Evolutionary conservation across 2,329 filamentous ascomycete genomes (phyloP), one percentile per base, ranked within the genome.

Genomic region (Cryoendolithus antarcticus): DNA sequence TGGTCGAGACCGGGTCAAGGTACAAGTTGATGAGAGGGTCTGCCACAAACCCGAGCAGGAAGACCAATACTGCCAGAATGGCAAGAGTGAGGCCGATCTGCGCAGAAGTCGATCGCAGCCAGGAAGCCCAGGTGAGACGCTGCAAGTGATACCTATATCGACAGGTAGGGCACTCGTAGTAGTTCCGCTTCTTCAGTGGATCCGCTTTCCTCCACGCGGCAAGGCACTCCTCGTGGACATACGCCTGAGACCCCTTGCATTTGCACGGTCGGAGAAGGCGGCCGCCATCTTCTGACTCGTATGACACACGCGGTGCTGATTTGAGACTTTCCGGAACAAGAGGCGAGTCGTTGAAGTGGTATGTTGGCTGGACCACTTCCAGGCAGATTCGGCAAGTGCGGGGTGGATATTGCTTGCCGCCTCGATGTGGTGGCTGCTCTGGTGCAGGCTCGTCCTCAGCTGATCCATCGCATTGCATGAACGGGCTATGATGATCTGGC

Each of bases 11-110:
- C 0, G 86, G 86, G 54, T 94, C 86, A 39, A 89, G 64, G 67
- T 89, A 94, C 21, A 94, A 65, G 51, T 86, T 84, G 59, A 96
- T 80, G 44, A 96, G 85, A 2, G 88, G 88, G 60, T 96, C 88
- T 43, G 88, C 89, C 48, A 96, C 64, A 54, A 95, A 96, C 31
- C 91, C 91, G 40, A 96, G 75, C 1, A 84, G 30, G 54, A 94
- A 96, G 21, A 94, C 71, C 37, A 79, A 72, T 32, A 78, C 45
- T 29, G 86, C 41, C 47, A 95, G 72, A 46, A 94, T 81, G 12
- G 69, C 36, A 2, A 84, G 49, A 1, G 89, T 95, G 50, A 96
- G 65, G 1, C 63, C 56, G 24, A 85, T 64, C 54, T 93, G 82
- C 4, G 81, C 69, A 40, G 72, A 59, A 48, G 70, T 58, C 47